Evolutionary conservation across 2,329 filamentous ascomycete genomes (phyloP), one percentile per base, ranked within the genome.

Genomic region (Xylariaceae sp.): DNA sequence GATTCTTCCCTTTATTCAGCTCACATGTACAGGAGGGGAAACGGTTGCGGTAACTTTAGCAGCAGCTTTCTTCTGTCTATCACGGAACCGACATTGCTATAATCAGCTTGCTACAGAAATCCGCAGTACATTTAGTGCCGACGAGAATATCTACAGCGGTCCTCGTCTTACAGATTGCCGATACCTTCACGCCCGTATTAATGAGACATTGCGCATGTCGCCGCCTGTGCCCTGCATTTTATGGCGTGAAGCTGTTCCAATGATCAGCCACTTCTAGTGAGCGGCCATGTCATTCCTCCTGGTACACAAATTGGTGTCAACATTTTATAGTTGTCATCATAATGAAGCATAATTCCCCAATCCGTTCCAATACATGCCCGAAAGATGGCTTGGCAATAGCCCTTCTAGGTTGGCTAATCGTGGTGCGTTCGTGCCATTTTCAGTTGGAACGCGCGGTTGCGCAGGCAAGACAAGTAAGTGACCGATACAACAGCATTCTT

Each of bases 161-260:
- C 39, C 63, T 2, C 53, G 61, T 7, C 60, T 78, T 6, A 60
- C 66, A 18, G 58, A 50, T 12, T 74, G 69, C 56, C 51, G 47
- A 0, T 79, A 77, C 55, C 64, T 80, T 1, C 67, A 9, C 34
- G 34, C 34, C 34, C 10, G 34, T 16, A 38, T 38, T 38, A 9
- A 38, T 38, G 34, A 14, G 69, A 5, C 71, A 0, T 63, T 79
- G 50, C 71, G 77, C 14, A 63, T 78, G 46, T 71, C 71, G 4
- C 75, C 77, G 3, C 70, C 75, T 0, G 71, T 73, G 1, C 64
- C 68, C 47, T 57, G 62, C 47, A 48, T 67, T 47, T 48, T 74
- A 42, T 56, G 63, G 48, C 56, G 73, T 9, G 65, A 71, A 48
- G 14, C 31, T 11, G 48, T 38, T 9, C 51, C 5, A 12, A 28